Evolutionary conservation across 2,329 filamentous ascomycete species (phyloP).

Genomic region (Aureobasidium melanogenum): DNA sequence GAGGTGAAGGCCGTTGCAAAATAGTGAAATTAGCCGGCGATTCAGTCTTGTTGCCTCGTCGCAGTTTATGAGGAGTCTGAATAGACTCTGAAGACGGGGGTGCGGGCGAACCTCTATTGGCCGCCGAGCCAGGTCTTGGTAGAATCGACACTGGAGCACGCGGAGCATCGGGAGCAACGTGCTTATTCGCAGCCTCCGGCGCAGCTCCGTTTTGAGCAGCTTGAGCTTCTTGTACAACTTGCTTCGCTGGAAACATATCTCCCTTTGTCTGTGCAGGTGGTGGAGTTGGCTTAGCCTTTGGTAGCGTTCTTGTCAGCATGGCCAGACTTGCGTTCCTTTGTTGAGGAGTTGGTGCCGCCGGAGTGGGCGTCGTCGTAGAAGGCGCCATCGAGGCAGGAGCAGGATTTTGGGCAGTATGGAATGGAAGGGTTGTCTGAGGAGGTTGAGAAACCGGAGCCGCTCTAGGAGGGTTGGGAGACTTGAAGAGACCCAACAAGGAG

Average conservation of each 20-base stretch:
- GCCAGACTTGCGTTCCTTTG: conserved; percentile 21
- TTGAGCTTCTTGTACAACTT: conserved; percentile 11
- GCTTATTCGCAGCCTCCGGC: neutral
- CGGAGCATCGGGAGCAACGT: neutral
- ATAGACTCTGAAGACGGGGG: conserved; percentile 15
- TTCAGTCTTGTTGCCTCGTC: conserved; percentile 13
- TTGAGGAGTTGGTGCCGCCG: conserved; percentile 5
- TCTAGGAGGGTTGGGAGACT: conserved; percentile 22
- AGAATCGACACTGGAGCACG: conserved; percentile 12
- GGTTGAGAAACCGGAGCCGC: conserved; percentile 10
- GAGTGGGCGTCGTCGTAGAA: neutral
- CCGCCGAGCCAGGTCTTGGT: conserved; percentile 10
- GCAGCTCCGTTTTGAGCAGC: neutral
- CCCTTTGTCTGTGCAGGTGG: neutral
- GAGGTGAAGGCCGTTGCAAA: conserved; percentile 14
- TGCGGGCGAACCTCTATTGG: conserved; percentile 12
- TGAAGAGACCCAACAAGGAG: conserved; percentile 38
- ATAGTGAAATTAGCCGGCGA: conserved; percentile 14
- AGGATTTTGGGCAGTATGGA: neutral
- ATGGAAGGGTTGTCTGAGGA: neutral
- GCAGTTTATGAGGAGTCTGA: conserved; percentile 10
- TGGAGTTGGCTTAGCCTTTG: conserved; percentile 16
- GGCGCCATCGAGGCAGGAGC: neutral
- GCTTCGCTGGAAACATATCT: conserved; percentile 13
- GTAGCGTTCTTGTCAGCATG: conserved; percentile 26